phyloP scores from a whole-genome alignment of 73 alveolate genomes.

The Paramecium caudatum region DNA sequence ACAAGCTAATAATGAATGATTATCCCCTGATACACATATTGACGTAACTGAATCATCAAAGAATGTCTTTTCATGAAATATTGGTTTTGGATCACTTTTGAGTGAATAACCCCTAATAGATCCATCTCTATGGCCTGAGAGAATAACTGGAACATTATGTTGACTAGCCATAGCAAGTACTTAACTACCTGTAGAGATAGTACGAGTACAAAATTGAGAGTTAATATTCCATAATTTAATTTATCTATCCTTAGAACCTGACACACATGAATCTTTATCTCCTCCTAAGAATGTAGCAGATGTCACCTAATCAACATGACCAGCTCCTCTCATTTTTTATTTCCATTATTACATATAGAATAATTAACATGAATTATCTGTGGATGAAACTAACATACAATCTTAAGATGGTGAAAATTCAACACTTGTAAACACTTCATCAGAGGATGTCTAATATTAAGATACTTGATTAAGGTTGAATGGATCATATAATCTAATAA shows the following conservation, averaged over 20 bases:
- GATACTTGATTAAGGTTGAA: constrained; percentile 43
- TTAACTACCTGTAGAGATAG: constrained; percentile 52
- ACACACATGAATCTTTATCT: constrained; percentile 68
- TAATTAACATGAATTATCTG: constrained; percentile 66
- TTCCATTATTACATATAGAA: constrained; percentile 43
- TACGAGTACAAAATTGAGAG: constrained; percentile 48
- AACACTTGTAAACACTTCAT: constrained; percentile 64
- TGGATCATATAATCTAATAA: constrained; percentile 71
- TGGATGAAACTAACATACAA: constrained; percentile 58
- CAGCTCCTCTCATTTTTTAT: constrained; percentile 48
- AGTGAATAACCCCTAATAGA: constrained; percentile 72
- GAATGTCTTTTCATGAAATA: constrained; percentile 61
- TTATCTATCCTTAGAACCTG: constrained; percentile 72
- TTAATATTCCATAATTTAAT: constrained; percentile 71
- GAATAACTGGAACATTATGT: constrained; percentile 63
- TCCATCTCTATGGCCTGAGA: constrained; percentile 74
- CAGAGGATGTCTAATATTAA: constrained; percentile 34
- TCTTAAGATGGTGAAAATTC: constrained; percentile 72
- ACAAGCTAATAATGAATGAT: constrained; percentile 64
- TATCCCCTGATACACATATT: constrained; percentile 44
- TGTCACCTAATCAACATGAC: constrained; percentile 67
- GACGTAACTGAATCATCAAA: constrained; percentile 70
- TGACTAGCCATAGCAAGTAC: constrained; percentile 35
- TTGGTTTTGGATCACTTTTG: constrained; percentile 56
- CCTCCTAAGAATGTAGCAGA: constrained; percentile 55